phyloP scores from a whole-genome alignment of 805 yeast genomes.

The Pichia eremophila region DNA sequence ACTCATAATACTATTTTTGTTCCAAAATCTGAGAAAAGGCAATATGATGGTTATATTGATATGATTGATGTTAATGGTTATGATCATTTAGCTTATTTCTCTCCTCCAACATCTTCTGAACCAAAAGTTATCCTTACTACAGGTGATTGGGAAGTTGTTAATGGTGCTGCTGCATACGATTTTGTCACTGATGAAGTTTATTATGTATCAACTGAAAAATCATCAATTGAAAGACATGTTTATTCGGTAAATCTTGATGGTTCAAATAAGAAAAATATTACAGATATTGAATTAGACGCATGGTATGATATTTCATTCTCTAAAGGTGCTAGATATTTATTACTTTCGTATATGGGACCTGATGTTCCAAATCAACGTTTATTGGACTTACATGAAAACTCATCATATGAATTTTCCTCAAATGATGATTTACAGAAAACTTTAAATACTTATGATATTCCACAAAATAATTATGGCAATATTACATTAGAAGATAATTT shows the following conservation, averaged over 20 bases:
- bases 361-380: slow-evolving; percentile 69
- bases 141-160: slow-evolving; percentile 90
- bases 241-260: slow-evolving; percentile 55
- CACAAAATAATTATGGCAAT: slow-evolving; percentile 43
- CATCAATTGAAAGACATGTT: slow-evolving; percentile 78
- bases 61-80: slow-evolving; percentile 52
- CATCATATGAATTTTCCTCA: slow-evolving; percentile 34
- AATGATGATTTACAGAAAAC: slow-evolving; percentile 34
- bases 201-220: slow-evolving; percentile 65
- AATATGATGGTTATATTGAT: slow-evolving; percentile 71
- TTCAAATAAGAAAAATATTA: slow-evolving; percentile 34
- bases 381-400: slow-evolving; percentile 38
- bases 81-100: slow-evolving; percentile 75
- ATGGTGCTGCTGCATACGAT: slow-evolving; percentile 59
- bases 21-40: slow-evolving; percentile 42
- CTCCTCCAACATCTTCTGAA: slow-evolving; percentile 51
- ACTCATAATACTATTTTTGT: slow-evolving; percentile 52
- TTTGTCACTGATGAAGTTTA: slow-evolving; percentile 42
- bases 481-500: slow-evolving; percentile 35
- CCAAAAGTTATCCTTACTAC: slow-evolving; percentile 49
- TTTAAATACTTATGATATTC: slow-evolving; percentile 43
- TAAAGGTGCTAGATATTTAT: slow-evolving; percentile 62
- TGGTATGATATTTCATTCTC: slow-evolving; percentile 71
- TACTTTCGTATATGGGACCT: slow-evolving; percentile 73
- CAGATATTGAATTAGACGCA: slow-evolving; percentile 48